Conservation (phyloP, 208 protist genomes). For the Leishmania martiniquensis region DNA sequence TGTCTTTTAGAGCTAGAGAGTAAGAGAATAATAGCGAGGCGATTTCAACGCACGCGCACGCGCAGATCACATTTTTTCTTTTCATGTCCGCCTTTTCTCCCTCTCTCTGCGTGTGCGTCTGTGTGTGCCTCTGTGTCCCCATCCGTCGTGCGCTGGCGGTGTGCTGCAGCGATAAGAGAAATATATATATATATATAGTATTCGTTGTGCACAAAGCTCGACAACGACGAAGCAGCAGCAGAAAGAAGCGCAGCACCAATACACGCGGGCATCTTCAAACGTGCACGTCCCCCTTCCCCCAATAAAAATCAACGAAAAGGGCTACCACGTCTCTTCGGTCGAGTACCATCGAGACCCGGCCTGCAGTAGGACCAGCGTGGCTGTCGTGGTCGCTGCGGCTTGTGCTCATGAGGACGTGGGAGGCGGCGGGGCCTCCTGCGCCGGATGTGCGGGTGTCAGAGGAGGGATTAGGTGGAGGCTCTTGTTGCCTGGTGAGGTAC, state of each 20-base stretch:
- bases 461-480: not conserved
- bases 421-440: not conserved
- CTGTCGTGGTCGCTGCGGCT: not conserved
- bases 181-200: not conserved
- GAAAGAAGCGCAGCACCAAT: not conserved
- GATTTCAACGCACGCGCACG: too few species aligned
- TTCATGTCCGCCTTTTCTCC: too few species aligned
- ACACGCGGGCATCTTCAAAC: not conserved
- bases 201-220: too few species aligned
- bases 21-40: too few species aligned
- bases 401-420: not conserved
- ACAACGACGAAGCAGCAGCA: too few species aligned
- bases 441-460: not conserved
- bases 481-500: not conserved
- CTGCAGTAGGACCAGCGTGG: not conserved
- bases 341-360: not conserved
- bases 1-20: too few species aligned
- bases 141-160: too few species aligned
- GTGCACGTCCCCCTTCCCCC: not conserved
- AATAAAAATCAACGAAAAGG: not conserved
- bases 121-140: not conserved
- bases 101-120: not conserved
- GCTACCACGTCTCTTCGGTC: not conserved
- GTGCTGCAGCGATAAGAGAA: not conserved
- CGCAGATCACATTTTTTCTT: too few species aligned